Evolutionary conservation across 371 early-diverging fungal species (phyloP), one percentile per base, ranked within the genome.

Genomic region (Funneliformis caledonium): DNA sequence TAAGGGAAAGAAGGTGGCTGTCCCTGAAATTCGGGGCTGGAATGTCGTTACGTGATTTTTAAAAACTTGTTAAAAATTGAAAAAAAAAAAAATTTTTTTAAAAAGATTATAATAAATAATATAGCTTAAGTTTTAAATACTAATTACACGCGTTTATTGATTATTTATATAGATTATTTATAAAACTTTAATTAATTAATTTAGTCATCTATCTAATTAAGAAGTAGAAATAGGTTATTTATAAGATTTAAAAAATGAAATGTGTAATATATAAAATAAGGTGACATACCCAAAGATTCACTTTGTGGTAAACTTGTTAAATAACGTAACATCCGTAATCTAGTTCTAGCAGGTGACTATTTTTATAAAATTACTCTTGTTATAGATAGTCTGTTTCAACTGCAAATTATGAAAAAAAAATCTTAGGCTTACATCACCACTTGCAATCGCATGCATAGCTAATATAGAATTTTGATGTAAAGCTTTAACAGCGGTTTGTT

Each of bases 401-500:
- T 31, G 31, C 5, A 45, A 73, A 19, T 22, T 73, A 26, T 26
- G 26, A 2, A 16, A 45, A 72, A 45, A 14, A 19, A 37, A 2
- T 19, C 37, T 19, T 19, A 7, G 37, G 37, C 16, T 50, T 73
- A 73, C 73, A 52, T 73, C 73, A 22, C 50, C 73, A 52, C 73
- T 73, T 16, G 73, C 11, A 22, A 73, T 73, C 14, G 52, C 73
- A 11, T 73, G 73, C 47, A 73, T 73, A 31, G 73, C 19, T 33
- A 73, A 56, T 31, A 50, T 33, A 50, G 73, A 73, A 73, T 73
- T 48, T 56, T 73, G 73, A 33, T 73, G 73, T 12, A 73, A 42
- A 50, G 52, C 52, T 12, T 73, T 50, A 26, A 42, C 73, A 26
- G 73, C 56, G 26, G 48, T 14, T 45, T 52, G 73, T 14, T 52